Percentiles rank a stretch among this genome's conserved stretches.
These are phyloP conservation scores for Coemansia sp. DNA, from an alignment of 192 early-diverging fungal species.

Conservation along the genomic window DNA sequence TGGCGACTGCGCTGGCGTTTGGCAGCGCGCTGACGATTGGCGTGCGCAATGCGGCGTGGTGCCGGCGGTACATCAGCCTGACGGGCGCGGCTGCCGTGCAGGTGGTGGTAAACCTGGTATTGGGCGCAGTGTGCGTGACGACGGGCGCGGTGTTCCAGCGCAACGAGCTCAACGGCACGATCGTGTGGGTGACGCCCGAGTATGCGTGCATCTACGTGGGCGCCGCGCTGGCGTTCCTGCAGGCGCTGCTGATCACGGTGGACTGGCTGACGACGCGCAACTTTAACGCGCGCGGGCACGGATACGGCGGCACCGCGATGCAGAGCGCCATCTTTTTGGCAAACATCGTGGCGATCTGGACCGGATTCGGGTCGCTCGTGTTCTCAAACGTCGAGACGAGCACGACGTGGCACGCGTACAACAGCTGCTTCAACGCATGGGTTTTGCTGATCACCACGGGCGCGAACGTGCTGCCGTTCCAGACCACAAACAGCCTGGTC, in stretches of 20 bases:
- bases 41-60: constrained; percentile 21
- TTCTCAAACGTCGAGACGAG: constrained; percentile 38
- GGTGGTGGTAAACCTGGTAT: constrained; percentile 29
- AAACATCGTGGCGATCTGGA: constrained; percentile 51
- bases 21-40: constrained; percentile 38
- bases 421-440: constrained; percentile 52
- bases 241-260: constrained; percentile 23
- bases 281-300: constrained; percentile 47
- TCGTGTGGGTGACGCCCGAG: constrained; percentile 49
- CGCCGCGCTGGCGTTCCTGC: constrained; percentile 34
- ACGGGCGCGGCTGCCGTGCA: constrained; percentile 22
- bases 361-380: constrained; percentile 48
- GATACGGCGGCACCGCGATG: constrained; percentile 36
- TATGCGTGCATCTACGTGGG: constrained; percentile 49
- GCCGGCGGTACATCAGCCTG: constrained; percentile 29
- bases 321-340: constrained; percentile 42
- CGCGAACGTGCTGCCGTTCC: constrained; percentile 21
- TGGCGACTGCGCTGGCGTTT: constrained; percentile 47
- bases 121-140: constrained; percentile 38
- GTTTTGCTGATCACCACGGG: constrained; percentile 43
- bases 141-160: constrained; percentile 44
- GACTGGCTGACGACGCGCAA: constrained; percentile 41
- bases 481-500: constrained; percentile 42
- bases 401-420: constrained; percentile 45
- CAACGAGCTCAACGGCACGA: constrained; percentile 28